Evolutionary conservation across 2,329 filamentous ascomycete species (phyloP).

Genomic region (Fusarium keratoplasticum): DNA sequence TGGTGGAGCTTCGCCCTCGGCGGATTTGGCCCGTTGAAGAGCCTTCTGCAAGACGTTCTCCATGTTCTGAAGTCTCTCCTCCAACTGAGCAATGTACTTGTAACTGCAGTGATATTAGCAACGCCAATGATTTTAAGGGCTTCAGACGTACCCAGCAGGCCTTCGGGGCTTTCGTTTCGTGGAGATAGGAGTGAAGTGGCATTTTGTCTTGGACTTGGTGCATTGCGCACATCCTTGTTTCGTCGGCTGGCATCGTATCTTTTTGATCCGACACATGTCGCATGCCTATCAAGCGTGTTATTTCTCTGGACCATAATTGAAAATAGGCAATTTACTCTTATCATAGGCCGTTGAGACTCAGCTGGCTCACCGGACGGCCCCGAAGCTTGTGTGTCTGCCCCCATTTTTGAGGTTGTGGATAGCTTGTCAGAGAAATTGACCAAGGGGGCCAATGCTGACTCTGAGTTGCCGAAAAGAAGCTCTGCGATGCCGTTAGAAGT

Average conservation of each 20-base stretch:
- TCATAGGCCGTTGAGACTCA: neutral
- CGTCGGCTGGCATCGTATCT: constrained; percentile 45
- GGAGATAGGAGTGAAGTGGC: constrained; percentile 46
- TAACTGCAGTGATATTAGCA: neutral
- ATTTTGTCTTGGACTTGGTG: constrained; percentile 38
- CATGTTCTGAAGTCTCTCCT: constrained; percentile 30
- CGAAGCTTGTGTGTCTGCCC: neutral
- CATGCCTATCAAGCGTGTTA: constrained; percentile 31
- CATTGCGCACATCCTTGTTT: constrained; percentile 43
- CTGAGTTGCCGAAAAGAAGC: neutral
- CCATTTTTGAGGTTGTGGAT: neutral
- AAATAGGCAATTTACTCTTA: neutral
- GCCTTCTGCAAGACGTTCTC: constrained; percentile 12
- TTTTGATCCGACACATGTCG: constrained; percentile 47
- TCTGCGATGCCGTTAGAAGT: accelerated
- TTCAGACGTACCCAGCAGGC: constrained; percentile 33
- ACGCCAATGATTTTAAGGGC: no score
- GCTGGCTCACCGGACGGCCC: neutral
- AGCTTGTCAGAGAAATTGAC: neutral
- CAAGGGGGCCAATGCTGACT: neutral
- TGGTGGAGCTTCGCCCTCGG: no score
- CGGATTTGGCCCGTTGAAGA: neutral
- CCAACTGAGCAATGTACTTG: constrained; percentile 33
- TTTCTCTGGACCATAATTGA: no score
- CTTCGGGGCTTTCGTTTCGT: constrained; percentile 37